Evolutionary conservation across 768 basidiomycete species (phyloP), one percentile per base, ranked within the genome.

Genomic region (Podaxis pistillaris): DNA sequence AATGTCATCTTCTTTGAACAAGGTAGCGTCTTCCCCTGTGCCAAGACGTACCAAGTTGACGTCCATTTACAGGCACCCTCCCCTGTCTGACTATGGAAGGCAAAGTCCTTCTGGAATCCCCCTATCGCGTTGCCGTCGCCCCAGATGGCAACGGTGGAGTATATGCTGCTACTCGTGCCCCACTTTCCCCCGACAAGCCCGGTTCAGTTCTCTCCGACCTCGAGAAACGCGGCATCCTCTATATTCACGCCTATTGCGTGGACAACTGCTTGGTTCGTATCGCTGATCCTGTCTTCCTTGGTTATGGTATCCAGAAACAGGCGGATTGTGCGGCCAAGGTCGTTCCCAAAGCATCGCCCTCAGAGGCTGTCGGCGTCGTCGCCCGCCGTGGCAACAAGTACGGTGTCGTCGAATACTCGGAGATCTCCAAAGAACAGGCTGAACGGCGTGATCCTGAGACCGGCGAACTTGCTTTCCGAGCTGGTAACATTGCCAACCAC

Each of bases 211-310:
- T 99, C 46, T 82, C 89, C 44, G 94, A 98, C 73, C 83, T 98
- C 65, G 77, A 80, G 26, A 72, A 78, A 46, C 93, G 94, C 66
- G 85, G 86, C 46, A 78, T 98, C 65, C 83, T 87, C 62, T 97
- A 96, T 75, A 83, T 99, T 54, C 96, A 99, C 75, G 91, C 88
- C 2, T 98, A 97, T 79, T 89, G 96, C 70, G 97, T 99, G 69
- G 97, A 99, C 81, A 99, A 99, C 80, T 98, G 97, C 75, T 90
- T 99, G 63, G 97, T 98, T 65, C 87, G 89, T 64, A 93, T 99
- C 59, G 97, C 96, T 53, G 97, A 99, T 73, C 97, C 97, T 13
- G 86, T 95, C 71, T 99, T 99, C 83, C 79, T 98, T 67, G 97
- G 97, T 26, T 96, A 92, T 79, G 91, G 93, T 78, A 92, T 98